phyloP scores from a whole-genome alignment of 2,329 filamentous ascomycete genomes.

The Ceratocystis alfenasii region DNA sequence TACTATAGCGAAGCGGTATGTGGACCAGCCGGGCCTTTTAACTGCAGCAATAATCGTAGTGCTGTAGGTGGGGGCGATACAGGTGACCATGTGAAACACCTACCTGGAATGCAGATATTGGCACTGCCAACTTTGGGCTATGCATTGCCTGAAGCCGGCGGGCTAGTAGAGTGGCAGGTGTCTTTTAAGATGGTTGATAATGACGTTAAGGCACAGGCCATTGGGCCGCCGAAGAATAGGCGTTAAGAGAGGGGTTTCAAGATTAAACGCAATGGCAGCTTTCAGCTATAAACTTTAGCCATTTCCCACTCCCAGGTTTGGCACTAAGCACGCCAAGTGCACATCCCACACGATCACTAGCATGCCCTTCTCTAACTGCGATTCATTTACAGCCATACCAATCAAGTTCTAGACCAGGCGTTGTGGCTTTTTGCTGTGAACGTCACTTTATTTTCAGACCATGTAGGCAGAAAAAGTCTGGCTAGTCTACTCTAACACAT shows the following conservation, averaged over 20 bases:
- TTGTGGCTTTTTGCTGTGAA: too few species aligned
- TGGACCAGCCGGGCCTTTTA: slow-evolving; percentile 13
- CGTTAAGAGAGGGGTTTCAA: not conserved
- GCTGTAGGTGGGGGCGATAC: not conserved
- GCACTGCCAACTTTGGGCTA: slow-evolving; percentile 44
- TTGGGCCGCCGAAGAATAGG: not conserved
- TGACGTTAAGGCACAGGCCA: slow-evolving; percentile 27
- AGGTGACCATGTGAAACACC: not conserved
- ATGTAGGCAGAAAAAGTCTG: too few species aligned
- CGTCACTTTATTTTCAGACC: too few species aligned
- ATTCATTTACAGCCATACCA: too few species aligned
- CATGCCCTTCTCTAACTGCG: too few species aligned
- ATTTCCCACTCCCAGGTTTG: too few species aligned
- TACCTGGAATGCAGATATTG: slow-evolving; percentile 33
- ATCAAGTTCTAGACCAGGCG: too few species aligned
- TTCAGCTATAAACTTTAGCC: too few species aligned
- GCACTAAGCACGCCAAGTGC: too few species aligned
- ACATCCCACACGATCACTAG: too few species aligned
- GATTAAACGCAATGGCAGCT: not conserved
- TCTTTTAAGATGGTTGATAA: slow-evolving; percentile 41
- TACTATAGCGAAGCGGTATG: slow-evolving; percentile 30
- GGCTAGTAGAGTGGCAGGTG: slow-evolving; percentile 40
- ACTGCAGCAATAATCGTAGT: not conserved
- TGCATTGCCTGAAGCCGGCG: slow-evolving; percentile 35
- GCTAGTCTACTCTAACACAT: too few species aligned